Base-by-base conservation (phyloP, 495 filamentous ascomycete species). In the Mycothermus thermophilus region DNA sequence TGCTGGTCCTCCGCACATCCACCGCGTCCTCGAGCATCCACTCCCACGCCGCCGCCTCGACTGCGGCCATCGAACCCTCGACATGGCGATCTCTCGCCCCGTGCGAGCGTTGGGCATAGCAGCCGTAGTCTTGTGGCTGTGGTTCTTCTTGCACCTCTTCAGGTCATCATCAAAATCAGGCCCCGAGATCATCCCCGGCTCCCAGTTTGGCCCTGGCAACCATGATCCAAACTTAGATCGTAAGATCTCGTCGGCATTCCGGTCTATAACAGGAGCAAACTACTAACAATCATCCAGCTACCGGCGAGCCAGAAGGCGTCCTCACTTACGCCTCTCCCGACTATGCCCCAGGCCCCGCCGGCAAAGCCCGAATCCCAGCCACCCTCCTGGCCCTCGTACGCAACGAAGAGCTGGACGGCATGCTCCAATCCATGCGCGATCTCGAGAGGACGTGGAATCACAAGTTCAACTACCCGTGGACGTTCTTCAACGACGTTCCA, bases 381-480 rank as follows among this genome's bases (percentile, higher is more conserved):
- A 94, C 92, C 7, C 69, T 99, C 35, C 71, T 99, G 42, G 75
- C 83, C n/a, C 69, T 99, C 14, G 92, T 96, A 25, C 77, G 92
- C 33, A 96, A 99, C 48, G 73, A 79, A 44, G 92, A 99, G 61
- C 50, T 95, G 7, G 55, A 74, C 16, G 82, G 79, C 10, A 77
- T 96, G 67, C 56, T 99, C 17, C 71, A 76, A 46, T 77, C 82
- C 5, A 99, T 99, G 79, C 59, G 60, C 27, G 88, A 96, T 53
- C 66, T 96, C 33, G 92, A 99, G 59, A 61, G 83, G 41, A 95
- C 87, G 6, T 99, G 85, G 83, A 99, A 99, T 54, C 68, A 74
- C 63, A 99, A 96, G 53, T 99, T 96, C 70, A 96, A 99, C 61
- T 99, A 96, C 57, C 92, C 92, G 11, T 99, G 90, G 80, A 95